These are phyloP conservation scores for Epichloe brachyelytri DNA, from an alignment of 2,329 filamentous ascomycete species.

Conservation along the genomic window DNA sequence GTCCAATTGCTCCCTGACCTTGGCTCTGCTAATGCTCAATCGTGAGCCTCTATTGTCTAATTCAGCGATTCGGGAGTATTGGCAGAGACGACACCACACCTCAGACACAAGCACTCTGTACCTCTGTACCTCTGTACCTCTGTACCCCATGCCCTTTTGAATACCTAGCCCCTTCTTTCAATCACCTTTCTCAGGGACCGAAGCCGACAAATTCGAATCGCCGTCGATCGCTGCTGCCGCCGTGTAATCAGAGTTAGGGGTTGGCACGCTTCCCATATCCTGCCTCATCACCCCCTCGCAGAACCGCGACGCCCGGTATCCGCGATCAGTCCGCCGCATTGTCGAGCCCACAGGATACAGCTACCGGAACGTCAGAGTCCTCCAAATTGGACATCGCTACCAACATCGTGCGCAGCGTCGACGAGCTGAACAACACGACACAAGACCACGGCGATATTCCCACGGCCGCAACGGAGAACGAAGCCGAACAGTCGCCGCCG, in stretches of 20 bases:
- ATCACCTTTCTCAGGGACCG: background rate
- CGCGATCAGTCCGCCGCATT: slow-evolving; percentile 23
- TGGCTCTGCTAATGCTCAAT: background rate
- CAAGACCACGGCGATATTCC: slow-evolving; percentile 11
- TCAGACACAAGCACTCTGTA: too few relatives aligned
- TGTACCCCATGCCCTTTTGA: background rate
- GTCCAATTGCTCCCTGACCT: background rate
- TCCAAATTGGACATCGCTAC: slow-evolving; percentile 18
- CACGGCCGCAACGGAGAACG: slow-evolving; percentile 12
- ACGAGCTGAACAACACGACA: slow-evolving; percentile 10
- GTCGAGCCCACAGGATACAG: slow-evolving; percentile 22
- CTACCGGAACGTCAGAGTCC: slow-evolving; percentile 23
- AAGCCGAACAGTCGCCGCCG: slow-evolving; percentile 36
- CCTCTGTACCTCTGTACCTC: too few relatives aligned
- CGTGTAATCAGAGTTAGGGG: background rate
- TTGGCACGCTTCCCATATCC: background rate
- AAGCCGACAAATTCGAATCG: background rate
- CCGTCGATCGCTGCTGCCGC: background rate
- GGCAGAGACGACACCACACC: too few relatives aligned
- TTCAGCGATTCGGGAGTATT: background rate
- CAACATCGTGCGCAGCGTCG: slow-evolving; percentile 15
- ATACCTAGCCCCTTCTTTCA: background rate
- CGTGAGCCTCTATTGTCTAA: background rate
- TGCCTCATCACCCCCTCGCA: background rate
- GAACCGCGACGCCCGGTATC: slow-evolving; percentile 9